Conservation (phyloP, 1,284 basidiomycete genomes). For the Schizopora paradoxa region DNA sequence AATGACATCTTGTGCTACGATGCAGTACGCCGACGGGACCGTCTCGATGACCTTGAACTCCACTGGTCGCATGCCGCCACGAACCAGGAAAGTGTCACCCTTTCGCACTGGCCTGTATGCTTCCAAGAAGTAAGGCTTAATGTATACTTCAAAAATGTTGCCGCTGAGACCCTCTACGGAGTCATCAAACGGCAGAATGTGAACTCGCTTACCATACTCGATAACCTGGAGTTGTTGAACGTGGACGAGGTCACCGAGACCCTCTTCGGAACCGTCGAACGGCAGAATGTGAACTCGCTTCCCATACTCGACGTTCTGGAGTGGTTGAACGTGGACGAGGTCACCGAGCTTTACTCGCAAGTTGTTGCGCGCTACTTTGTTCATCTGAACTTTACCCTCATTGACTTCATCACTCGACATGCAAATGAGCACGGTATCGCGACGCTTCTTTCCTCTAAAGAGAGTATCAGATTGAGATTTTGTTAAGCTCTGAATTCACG, state of each 20-base stretch:
- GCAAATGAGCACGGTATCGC: slow-evolving; percentile 94
- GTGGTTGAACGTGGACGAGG: slow-evolving; percentile 91
- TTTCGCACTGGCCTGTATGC: slow-evolving; percentile 93
- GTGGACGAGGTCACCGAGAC: no score
- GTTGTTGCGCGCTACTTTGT: slow-evolving; percentile 99
- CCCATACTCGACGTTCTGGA: no score
- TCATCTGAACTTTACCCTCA: slow-evolving; percentile 96
- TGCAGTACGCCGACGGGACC: slow-evolving; percentile 93
- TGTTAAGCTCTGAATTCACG: slow-evolving; percentile 8
- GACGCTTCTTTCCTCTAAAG: slow-evolving; percentile 86
- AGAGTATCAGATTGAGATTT: slow-evolving; percentile 13
- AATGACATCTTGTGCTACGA: slow-evolving; percentile 95
- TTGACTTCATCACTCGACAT: slow-evolving; percentile 94
- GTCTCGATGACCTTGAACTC: slow-evolving; percentile 99
- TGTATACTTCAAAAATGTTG: slow-evolving; percentile 98
- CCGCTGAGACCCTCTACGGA: slow-evolving; percentile 96
- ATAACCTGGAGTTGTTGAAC: no score
- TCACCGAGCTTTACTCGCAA: slow-evolving; percentile 97
- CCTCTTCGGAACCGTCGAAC: no score
- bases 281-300: no score
- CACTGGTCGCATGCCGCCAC: slow-evolving; percentile 95
- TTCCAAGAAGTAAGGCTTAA: slow-evolving; percentile 99
- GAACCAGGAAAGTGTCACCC: slow-evolving; percentile 98
- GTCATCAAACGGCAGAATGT: slow-evolving; percentile 97
- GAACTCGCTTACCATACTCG: slow-evolving; percentile 98